Evolutionary conservation across 1,139 yeast species (phyloP).

Genomic region (Hyphopichia fennica): DNA sequence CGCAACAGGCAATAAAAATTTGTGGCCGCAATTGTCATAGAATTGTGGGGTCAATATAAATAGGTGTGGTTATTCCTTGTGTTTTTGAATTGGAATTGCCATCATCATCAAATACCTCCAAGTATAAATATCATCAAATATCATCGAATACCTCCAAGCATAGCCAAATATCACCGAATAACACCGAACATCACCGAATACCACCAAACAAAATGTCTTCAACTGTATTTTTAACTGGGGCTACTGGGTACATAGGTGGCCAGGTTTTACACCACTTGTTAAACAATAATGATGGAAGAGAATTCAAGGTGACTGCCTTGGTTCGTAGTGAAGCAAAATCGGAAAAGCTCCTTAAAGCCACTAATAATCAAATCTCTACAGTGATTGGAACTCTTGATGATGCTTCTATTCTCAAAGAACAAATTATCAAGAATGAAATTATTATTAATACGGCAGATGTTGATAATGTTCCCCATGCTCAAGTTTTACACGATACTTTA

Average conservation of each 20-base stretch:
- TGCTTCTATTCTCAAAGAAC: slow-evolving; percentile 17
- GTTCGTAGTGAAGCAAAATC: slow-evolving; percentile 27
- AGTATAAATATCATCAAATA: no score
- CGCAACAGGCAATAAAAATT: no score
- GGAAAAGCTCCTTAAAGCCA: slow-evolving; percentile 17
- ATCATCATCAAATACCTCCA: no score
- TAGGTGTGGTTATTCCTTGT: no score
- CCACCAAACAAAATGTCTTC: no score
- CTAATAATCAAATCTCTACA: slow-evolving; percentile 15
- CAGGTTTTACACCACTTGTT: slow-evolving; percentile 26
- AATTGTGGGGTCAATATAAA: no score
- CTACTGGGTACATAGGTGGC: slow-evolving; percentile 35
- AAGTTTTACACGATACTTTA: slow-evolving; percentile 19
- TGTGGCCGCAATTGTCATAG: no score
- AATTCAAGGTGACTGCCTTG: slow-evolving; percentile 21
- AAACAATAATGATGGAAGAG: slow-evolving; percentile 10
- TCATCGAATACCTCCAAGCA: no score
- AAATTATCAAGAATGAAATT: slow-evolving; percentile 24
- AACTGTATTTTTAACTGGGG: slow-evolving; percentile 39
- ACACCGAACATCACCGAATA: no score
- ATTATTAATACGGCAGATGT: slow-evolving; percentile 39
- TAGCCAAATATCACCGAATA: no score
- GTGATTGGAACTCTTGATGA: slow-evolving; percentile 25
- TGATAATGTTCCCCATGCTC: slow-evolving; percentile 33
- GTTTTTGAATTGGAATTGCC: no score